Conservation (phyloP, 331 rosid species). For the Malus hybrid region DNA sequence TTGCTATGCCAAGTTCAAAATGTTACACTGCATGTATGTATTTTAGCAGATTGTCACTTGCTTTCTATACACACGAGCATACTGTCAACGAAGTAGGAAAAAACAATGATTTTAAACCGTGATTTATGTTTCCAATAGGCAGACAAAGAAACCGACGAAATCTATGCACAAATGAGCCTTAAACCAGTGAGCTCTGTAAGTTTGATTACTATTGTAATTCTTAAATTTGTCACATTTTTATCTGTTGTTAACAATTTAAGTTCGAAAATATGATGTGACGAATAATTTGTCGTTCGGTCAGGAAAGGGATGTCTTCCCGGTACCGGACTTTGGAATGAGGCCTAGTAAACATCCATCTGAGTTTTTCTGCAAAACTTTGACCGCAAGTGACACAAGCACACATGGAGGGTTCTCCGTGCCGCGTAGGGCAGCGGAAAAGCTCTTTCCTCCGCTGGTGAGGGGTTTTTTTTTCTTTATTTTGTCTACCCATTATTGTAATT, state of each 20-base stretch:
- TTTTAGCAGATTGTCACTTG: not conserved
- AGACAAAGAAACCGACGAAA: conserved; percentile 91
- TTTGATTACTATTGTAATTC: not conserved
- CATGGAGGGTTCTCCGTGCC: conserved; percentile 99
- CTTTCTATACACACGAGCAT: not conserved
- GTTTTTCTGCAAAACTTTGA: conserved; percentile 95
- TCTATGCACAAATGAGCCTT: conserved; percentile 94
- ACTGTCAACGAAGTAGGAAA: not conserved
- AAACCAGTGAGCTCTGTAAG: conserved; percentile 93
- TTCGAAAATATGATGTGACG: not conserved
- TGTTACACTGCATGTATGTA: conserved; percentile 77
- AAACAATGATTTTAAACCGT: not conserved
- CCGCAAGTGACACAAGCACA: conserved; percentile 98
- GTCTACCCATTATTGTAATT: not conserved
- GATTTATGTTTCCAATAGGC: conserved; percentile 46
- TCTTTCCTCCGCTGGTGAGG: conserved; percentile 80
- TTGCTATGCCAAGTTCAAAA: conserved; percentile 89
- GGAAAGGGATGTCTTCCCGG: conserved; percentile 88
- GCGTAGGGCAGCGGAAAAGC: conserved; percentile 96
- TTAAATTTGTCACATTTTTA: not conserved
- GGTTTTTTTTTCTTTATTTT: not conserved
- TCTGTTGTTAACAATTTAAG: not conserved
- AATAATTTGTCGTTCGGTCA: conserved; percentile 11
- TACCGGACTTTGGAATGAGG: conserved; percentile 72
- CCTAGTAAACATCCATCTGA: conserved; percentile 87